Conservation (phyloP, 2,329 filamentous ascomycete genomes). For the Thyridium curvatum region DNA sequence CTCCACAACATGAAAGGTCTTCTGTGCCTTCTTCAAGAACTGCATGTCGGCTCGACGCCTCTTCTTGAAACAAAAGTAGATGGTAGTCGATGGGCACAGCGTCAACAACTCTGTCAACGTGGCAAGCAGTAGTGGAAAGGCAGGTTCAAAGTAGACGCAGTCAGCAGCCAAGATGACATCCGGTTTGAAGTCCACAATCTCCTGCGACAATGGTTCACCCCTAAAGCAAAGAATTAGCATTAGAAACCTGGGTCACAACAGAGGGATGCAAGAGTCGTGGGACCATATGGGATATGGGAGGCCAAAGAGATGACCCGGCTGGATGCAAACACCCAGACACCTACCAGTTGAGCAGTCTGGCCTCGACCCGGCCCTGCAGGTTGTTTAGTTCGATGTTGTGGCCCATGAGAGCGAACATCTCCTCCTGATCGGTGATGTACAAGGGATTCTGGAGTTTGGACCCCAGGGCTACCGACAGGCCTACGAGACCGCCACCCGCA, state of each 20-base stretch:
- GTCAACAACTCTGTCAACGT: slow-evolving; percentile 71
- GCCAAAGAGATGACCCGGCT: slow-evolving; percentile 12
- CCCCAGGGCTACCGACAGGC: slow-evolving; percentile 52
- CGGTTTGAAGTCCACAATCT: slow-evolving; percentile 52
- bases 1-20: slow-evolving; percentile 57
- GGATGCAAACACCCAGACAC: slow-evolving; percentile 17
- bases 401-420: slow-evolving; percentile 81
- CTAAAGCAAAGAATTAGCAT: slow-evolving; percentile 23
- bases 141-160: slow-evolving; percentile 95
- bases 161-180: slow-evolving; percentile 89
- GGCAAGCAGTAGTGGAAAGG: slow-evolving; percentile 78
- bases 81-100: slow-evolving; percentile 57
- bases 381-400: slow-evolving; percentile 81
- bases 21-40: slow-evolving; percentile 66
- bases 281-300: slow-evolving; percentile 2
- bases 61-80: slow-evolving; percentile 93
- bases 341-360: slow-evolving; percentile 76
- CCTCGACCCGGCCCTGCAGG: slow-evolving; percentile 55
- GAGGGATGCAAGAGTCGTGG: neutral
- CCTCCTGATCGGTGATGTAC: slow-evolving; percentile 78
- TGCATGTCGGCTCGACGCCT: slow-evolving; percentile 73
- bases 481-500: slow-evolving; percentile 84
- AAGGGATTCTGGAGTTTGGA: slow-evolving; percentile 50
- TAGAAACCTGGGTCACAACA: too few relatives aligned
- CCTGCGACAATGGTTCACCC: slow-evolving; percentile 52